These are phyloP conservation scores for Pseudopediastrum boryanum DNA, from an alignment of 139 green algal species.

Conservation along the genomic window DNA sequence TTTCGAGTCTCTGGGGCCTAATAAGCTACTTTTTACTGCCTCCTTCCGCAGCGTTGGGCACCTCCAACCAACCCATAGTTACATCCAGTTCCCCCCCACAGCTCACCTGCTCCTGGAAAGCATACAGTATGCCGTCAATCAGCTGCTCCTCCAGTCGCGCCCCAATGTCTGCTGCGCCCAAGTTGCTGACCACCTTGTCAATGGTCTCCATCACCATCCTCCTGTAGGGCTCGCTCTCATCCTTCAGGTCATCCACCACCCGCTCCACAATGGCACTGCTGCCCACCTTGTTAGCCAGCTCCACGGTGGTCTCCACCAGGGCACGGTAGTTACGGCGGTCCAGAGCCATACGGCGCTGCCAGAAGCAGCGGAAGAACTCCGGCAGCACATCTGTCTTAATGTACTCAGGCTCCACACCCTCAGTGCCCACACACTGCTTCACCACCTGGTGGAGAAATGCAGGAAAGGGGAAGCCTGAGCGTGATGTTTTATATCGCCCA, in stretches of 20 bases:
- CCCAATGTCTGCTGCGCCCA: constrained; percentile 94
- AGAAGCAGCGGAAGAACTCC: constrained; percentile 98
- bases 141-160: constrained; percentile 96
- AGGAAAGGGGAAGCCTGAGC: too few species aligned
- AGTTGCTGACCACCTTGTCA: constrained; percentile 86
- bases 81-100: neutral
- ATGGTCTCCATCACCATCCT: constrained; percentile 98
- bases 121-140: constrained; percentile 98
- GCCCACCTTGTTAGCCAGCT: constrained; percentile 86
- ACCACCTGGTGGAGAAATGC: constrained; percentile 71
- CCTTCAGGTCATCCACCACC: constrained; percentile 99
- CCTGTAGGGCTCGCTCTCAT: constrained; percentile 96
- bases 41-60: too few species aligned
- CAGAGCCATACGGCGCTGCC: constrained; percentile 96
- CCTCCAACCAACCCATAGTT: neutral
- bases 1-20: too few species aligned
- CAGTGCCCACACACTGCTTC: constrained; percentile 96
- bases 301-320: constrained; percentile 97
- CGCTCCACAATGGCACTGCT: constrained; percentile 88
- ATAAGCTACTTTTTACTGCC: too few species aligned
- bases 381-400: constrained; percentile 88
- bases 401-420: constrained; percentile 96
- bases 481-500: too few species aligned
- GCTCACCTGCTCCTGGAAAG: constrained; percentile 97
- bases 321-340: constrained; percentile 93